Conservation (phyloP, 2,329 filamentous ascomycete species). For the Stylonectria norvegica region DNA sequence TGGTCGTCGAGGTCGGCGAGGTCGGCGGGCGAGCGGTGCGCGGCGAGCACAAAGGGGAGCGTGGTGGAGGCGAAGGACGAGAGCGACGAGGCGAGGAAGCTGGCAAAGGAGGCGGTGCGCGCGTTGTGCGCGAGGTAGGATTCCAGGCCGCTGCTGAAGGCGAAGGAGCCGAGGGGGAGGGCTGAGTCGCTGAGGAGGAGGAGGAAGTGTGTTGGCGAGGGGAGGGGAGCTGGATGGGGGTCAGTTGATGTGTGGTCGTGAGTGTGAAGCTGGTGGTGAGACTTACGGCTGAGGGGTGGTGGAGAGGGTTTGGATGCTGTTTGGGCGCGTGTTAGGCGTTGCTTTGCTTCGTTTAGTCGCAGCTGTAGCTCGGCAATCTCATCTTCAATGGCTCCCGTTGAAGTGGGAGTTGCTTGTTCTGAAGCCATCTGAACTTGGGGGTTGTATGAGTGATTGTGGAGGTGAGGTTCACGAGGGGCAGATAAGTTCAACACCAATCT, state of each 20-base stretch:
- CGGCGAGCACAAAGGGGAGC: conserved; percentile 71
- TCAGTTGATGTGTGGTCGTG: conserved; percentile 4
- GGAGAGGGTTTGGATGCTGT: conserved; percentile 14
- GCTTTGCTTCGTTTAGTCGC: conserved; percentile 44
- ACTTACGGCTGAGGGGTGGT: conserved; percentile 17
- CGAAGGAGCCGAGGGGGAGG: conserved; percentile 80
- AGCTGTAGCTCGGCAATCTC: conserved; percentile 60
- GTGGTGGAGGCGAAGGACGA: conserved; percentile 68
- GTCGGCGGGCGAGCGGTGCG: conserved; percentile 51
- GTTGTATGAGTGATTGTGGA: conserved; percentile 8
- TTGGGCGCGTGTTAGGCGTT: conserved; percentile 38
- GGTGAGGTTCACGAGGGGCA: conserved; percentile 6
- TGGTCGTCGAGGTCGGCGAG: conserved; percentile 66
- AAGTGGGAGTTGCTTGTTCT: no score
- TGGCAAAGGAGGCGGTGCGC: conserved; percentile 47
- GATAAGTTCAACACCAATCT: conserved; percentile 26
- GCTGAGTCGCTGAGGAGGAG: conserved; percentile 78
- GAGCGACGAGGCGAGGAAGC: conserved; percentile 68
- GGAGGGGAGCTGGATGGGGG: conserved; percentile 9
- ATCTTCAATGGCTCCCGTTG: conserved; percentile 38
- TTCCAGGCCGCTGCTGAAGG: conserved; percentile 79
- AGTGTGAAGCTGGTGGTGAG: conserved; percentile 1
- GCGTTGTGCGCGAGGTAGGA: conserved; percentile 71
- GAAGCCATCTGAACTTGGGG: conserved; percentile 26
- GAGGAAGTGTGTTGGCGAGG: conserved; percentile 56